These are phyloP conservation scores for Rhodotorula taiwanensis DNA, from an alignment of 768 basidiomycete species.

Conservation along the genomic window DNA sequence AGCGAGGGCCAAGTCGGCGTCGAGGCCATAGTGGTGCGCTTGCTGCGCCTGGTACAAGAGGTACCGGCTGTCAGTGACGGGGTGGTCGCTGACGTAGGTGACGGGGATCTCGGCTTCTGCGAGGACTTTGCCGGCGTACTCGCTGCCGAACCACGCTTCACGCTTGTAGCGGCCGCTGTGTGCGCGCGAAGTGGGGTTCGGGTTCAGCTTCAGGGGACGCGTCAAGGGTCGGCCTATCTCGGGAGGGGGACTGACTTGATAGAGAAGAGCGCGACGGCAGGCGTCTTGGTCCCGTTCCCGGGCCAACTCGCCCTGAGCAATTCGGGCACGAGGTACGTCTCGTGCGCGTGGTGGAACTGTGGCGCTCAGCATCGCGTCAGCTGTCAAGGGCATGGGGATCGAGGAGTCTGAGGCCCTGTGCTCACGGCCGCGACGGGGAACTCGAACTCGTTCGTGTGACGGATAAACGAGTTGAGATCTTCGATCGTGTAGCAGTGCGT, in stretches of 20 bases:
- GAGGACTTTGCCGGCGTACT: slow-evolving; percentile 70
- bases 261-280: slow-evolving; percentile 68
- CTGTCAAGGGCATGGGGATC: too few species aligned
- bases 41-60: slow-evolving; percentile 70
- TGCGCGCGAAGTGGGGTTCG: too few species aligned
- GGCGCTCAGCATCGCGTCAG: too few species aligned
- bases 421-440: slow-evolving; percentile 58
- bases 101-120: slow-evolving; percentile 51
- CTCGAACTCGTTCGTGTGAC: slow-evolving; percentile 66
- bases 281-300: slow-evolving; percentile 47
- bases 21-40: background rate
- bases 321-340: slow-evolving; percentile 73
- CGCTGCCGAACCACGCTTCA: slow-evolving; percentile 72
- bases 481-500: slow-evolving; percentile 35
- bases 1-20: slow-evolving; percentile 50
- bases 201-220: too few species aligned
- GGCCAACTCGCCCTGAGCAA: slow-evolving; percentile 69
- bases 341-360: slow-evolving; percentile 66
- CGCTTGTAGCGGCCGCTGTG: slow-evolving; percentile 56
- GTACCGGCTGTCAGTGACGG: slow-evolving; percentile 58
- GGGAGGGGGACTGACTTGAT: too few species aligned
- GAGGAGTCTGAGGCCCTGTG: too few species aligned
- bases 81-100: slow-evolving; percentile 43
- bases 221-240: background rate
- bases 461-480: slow-evolving; percentile 24